Evolutionary conservation across 768 basidiomycete species (phyloP), one percentile per base, ranked within the genome.

Genomic region (Agaricus blazei): DNA sequence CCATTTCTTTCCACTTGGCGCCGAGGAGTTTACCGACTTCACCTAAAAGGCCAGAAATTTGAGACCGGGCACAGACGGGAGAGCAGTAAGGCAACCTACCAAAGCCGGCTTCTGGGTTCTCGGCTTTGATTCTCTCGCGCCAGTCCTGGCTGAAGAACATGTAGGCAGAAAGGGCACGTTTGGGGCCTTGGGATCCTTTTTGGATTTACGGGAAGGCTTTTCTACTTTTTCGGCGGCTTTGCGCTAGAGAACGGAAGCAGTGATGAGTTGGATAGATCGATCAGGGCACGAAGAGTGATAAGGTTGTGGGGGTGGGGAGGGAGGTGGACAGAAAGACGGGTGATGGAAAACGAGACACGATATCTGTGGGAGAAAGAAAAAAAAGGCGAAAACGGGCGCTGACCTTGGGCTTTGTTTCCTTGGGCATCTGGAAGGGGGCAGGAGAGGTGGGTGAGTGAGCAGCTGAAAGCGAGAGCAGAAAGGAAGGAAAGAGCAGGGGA

Each of bases 141-240:
- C 92, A 89, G 71, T 93, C 95, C 70, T 94, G 90, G 64, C 84
- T 87, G 81, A 98, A 98, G 88, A 94, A 94, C 96, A 98, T 97
- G 77, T 97, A 98, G 40, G 96, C 93, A 29, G 94, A 97, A 45
- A 97, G 80, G 0, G 92, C 89, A 52, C 94, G 85, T 76, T 98
- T 97, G 58, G 93, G 44, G 87, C 83, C 70, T 88, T 88, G 58
- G 82, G 83, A 69, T 93, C 86, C 73, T 91, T 93, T 74, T 88
- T 84, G 57, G 71, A 69, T 67, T 84, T 84, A 60, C 78, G 72
- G 23, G 59, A 57, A 19, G 77, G 73, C 62, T 83, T 84, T 63
- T 87, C 86, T 24, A 79, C 76, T 73, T 88, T 88, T 64, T 84
- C 83, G 51, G 82, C 83, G 66, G 85, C 86, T 75, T 87, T 89